phyloP scores from a whole-genome alignment of 192 early-diverging fungal species.

The Chytriomyces confervae region DNA sequence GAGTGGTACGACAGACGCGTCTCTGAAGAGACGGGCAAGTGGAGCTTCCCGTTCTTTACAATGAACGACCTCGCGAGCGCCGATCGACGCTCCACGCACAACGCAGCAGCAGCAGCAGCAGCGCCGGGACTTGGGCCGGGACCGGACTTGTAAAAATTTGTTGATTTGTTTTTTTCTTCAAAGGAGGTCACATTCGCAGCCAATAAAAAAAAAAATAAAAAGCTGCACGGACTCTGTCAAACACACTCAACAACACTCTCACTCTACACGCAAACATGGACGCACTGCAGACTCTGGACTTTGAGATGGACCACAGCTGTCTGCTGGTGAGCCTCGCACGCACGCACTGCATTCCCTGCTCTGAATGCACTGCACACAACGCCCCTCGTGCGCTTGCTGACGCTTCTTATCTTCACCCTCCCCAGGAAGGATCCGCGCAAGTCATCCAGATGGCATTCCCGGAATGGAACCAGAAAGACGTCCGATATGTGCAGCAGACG shows the following conservation, averaged over 20 bases:
- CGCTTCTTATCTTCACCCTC: neutral
- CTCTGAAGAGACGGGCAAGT: conserved; percentile 35
- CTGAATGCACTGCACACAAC: too few relatives aligned
- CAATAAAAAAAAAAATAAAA: too few relatives aligned
- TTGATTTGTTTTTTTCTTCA: too few relatives aligned
- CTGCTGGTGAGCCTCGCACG: conserved; percentile 12
- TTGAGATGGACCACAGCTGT: conserved; percentile 16
- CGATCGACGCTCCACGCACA: too few relatives aligned
- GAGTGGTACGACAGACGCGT: conserved; percentile 61
- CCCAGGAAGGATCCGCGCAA: conserved; percentile 31
- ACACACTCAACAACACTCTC: too few relatives aligned
- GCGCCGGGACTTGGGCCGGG: too few relatives aligned
- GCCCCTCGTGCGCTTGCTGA: neutral
- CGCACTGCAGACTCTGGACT: neutral
- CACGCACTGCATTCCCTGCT: neutral
- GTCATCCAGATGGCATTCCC: conserved; percentile 44
- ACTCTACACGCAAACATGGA: neutral
- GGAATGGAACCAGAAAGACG: conserved; percentile 44
- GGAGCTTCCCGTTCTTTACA: conserved; percentile 27
- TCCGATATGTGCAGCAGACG: conserved; percentile 48
- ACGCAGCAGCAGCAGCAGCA: too few relatives aligned
- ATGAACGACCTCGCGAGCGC: conserved; percentile 10
- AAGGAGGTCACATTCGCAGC: too few relatives aligned
- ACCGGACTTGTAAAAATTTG: too few relatives aligned
- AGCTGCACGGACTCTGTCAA: too few relatives aligned